These are phyloP conservation scores for Vitis cinerea DNA, from an alignment of 164 flowering plant species.

Conservation along the genomic window DNA sequence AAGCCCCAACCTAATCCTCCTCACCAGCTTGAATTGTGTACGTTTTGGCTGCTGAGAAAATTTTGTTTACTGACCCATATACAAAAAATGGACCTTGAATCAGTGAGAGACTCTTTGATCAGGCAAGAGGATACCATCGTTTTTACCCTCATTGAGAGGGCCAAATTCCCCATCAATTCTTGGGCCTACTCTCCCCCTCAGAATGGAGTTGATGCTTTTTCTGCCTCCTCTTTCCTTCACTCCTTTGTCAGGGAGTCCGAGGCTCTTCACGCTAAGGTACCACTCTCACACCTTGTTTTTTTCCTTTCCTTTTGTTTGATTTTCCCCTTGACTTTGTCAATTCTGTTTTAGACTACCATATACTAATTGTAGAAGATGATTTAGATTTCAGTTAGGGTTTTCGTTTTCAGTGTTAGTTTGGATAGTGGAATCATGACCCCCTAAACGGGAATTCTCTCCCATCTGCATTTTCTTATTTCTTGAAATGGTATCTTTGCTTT, in stretches of 20 bases:
- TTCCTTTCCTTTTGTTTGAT: too few relatives aligned
- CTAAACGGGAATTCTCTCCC: too few relatives aligned
- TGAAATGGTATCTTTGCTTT: too few relatives aligned
- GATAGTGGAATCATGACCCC: too few relatives aligned
- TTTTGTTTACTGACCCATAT: too few relatives aligned
- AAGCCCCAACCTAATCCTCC: too few relatives aligned
- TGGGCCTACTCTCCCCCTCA: constrained; percentile 24
- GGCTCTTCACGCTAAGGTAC: constrained; percentile 63
- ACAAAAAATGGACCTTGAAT: constrained; percentile 37
- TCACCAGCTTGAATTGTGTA: too few relatives aligned
- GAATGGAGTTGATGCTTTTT: constrained; percentile 11
- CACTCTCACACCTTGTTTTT: neutral
- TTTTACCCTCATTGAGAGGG: constrained; percentile 70
- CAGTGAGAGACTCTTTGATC: constrained; percentile 54
- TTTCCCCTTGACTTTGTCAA: neutral
- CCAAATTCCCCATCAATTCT: constrained; percentile 60
- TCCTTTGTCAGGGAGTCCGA: constrained; percentile 63
- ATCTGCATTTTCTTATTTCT: too few relatives aligned
- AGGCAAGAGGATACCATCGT: constrained; percentile 80
- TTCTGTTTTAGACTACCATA: neutral
- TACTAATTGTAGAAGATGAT: neutral
- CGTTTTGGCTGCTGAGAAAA: too few relatives aligned
- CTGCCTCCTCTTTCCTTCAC: constrained; percentile 38
- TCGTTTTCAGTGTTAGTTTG: too few relatives aligned
- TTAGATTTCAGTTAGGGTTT: too few relatives aligned